Conservation (phyloP, 1,139 yeast species). For the Zygosaccharomyces pseudobailii region DNA sequence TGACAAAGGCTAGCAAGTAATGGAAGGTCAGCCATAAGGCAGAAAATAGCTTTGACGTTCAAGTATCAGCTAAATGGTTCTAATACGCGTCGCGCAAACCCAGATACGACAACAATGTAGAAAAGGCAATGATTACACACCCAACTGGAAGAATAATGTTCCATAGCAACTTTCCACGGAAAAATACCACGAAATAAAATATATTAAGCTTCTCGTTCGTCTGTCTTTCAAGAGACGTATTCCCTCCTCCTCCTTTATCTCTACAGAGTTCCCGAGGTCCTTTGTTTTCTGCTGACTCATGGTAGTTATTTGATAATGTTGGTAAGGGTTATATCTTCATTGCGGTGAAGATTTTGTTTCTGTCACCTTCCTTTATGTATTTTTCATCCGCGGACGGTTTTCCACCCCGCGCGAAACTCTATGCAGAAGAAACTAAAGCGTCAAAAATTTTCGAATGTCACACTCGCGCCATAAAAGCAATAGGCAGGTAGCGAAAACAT, state of each 20-base stretch:
- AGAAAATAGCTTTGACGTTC: not conserved
- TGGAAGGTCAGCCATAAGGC: not conserved
- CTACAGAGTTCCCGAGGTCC: not conserved
- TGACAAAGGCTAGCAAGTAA: not conserved
- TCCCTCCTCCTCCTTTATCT: not conserved
- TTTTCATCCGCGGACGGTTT: not conserved
- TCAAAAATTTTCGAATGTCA: not conserved
- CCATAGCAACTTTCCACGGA: not conserved
- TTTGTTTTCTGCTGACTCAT: not conserved
- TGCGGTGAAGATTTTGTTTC: not conserved
- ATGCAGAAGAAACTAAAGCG: not conserved
- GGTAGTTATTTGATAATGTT: not conserved
- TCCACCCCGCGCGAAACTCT: not conserved
- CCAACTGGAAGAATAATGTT: not conserved
- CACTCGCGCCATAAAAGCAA: too few relatives aligned
- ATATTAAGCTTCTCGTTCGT: not conserved
- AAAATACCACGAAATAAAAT: not conserved
- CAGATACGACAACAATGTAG: not conserved
- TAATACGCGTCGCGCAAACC: not conserved
- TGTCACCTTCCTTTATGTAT: not conserved
- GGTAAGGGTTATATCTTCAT: not conserved
- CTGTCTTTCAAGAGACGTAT: not conserved
- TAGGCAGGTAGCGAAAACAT: not conserved
- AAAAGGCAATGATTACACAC: not conserved
- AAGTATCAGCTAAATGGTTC: not conserved